These are phyloP conservation scores for Clavaria fumosa DNA, from an alignment of 768 basidiomycete genomes.

Conservation along the genomic window DNA sequence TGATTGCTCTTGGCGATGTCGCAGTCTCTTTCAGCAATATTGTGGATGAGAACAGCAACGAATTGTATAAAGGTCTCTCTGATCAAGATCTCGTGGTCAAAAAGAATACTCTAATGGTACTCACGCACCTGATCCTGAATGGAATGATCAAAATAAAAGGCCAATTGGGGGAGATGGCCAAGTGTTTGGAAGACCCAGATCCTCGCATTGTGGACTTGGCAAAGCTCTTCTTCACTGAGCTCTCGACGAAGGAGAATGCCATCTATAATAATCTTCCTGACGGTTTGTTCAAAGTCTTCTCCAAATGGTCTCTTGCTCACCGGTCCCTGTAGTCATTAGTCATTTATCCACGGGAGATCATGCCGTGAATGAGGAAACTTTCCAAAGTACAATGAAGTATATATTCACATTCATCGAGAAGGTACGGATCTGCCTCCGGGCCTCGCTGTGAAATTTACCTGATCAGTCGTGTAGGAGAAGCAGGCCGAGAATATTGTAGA, in stretches of 20 bases:
- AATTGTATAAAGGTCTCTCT: conserved; percentile 85
- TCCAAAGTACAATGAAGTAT: conserved; percentile 86
- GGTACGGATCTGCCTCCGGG: conserved; percentile 25
- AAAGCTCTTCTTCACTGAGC: conserved; percentile 93
- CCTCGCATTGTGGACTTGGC: conserved; percentile 81
- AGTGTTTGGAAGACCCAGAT: conserved; percentile 89
- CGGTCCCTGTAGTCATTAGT: conserved; percentile 59
- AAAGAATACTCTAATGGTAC: conserved; percentile 98
- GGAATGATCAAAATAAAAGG: conserved; percentile 99
- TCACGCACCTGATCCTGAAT: conserved; percentile 91
- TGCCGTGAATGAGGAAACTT: conserved; percentile 82
- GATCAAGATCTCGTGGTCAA: conserved; percentile 83
- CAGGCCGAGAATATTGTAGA: conserved; percentile 97
- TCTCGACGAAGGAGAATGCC: conserved; percentile 95
- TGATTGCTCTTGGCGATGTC: conserved; percentile 94
- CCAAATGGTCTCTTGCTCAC: conserved; percentile 5
- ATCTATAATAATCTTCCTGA: conserved; percentile 98
- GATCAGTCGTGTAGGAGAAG: conserved; percentile 67
- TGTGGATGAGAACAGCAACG: conserved; percentile 93
- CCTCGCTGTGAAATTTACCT: not conserved
- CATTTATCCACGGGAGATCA: conserved; percentile 84
- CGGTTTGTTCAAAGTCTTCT: conserved; percentile 26
- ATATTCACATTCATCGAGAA: conserved; percentile 98
- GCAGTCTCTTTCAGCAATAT: conserved; percentile 97
- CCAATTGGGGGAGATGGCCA: conserved; percentile 99